Percentiles rank a stretch among this genome's conserved stretches.
Conservation (phyloP, 805 yeast species). For the Candida sphagnicola region DNA sequence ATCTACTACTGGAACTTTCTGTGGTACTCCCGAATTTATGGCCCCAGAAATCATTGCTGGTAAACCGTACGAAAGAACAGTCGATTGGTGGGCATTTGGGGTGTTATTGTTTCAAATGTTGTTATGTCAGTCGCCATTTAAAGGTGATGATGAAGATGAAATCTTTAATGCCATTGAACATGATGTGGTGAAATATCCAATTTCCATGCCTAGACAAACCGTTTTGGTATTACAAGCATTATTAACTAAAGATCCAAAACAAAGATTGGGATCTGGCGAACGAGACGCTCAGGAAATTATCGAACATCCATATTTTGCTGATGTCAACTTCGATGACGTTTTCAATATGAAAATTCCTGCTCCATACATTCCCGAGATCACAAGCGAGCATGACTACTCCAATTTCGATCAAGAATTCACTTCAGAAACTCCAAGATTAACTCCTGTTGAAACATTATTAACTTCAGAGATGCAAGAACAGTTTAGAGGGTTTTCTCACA, state of each 20-base stretch:
- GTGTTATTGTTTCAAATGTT: constrained; percentile 95
- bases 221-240: constrained; percentile 90
- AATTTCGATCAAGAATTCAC: constrained; percentile 96
- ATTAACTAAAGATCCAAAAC: constrained; percentile 80
- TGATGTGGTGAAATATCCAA: constrained; percentile 95
- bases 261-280: constrained; percentile 82
- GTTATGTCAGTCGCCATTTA: constrained; percentile 92
- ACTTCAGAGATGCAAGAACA: constrained; percentile 90
- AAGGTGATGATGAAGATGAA: constrained; percentile 96
- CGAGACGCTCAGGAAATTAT: constrained; percentile 89
- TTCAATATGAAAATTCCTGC: constrained; percentile 69
- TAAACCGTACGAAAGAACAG: constrained; percentile 87
- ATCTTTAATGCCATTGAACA: constrained; percentile 93
- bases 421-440: constrained; percentile 86
- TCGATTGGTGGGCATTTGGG: constrained; percentile 99
- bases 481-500: constrained; percentile 94
- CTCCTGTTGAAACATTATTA: constrained; percentile 88
- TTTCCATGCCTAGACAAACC: constrained; percentile 95
- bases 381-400: constrained; percentile 84
- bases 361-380: constrained; percentile 85
- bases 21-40: constrained; percentile 99
- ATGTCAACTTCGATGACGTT: constrained; percentile 87
- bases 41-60: constrained; percentile 97
- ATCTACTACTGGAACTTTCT: constrained; percentile 85
- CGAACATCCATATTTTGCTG: constrained; percentile 92